phyloP scores from a whole-genome alignment of 2,329 filamentous ascomycete species.

The Diaporthe sp. region DNA sequence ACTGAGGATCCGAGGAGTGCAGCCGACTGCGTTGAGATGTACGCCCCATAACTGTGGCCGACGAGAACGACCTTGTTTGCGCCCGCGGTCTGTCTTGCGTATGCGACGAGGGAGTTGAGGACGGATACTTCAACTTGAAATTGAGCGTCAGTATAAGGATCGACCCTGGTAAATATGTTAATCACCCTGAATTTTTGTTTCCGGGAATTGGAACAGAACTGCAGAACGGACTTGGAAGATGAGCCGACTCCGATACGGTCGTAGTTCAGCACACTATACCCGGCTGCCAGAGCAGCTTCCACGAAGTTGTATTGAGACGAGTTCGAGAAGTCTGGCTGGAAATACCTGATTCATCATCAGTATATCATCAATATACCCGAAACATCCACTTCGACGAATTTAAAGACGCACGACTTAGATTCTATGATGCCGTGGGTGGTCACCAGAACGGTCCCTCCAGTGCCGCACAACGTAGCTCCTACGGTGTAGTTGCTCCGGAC shows the following conservation, averaged over 20 bases:
- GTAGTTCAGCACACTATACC: constrained; percentile 50
- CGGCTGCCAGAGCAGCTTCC: constrained; percentile 47
- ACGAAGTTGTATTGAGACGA: constrained; percentile 47
- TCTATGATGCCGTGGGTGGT: constrained; percentile 51
- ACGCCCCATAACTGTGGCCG: constrained; percentile 51
- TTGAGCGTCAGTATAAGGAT: constrained; percentile 48
- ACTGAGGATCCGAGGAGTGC: constrained; percentile 41
- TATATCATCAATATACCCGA: background rate
- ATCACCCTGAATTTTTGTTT: background rate
- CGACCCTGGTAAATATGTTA: constrained; percentile 41
- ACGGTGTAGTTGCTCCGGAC: constrained; percentile 47
- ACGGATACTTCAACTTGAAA: constrained; percentile 51
- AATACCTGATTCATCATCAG: constrained; percentile 45
- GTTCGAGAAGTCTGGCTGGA: constrained; percentile 45
- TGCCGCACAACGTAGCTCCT: constrained; percentile 49
- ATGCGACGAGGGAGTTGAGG: constrained; percentile 47
- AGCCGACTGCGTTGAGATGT: constrained; percentile 46
- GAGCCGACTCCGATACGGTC: constrained; percentile 51
- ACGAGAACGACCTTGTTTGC: constrained; percentile 49
- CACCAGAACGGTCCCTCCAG: constrained; percentile 46
- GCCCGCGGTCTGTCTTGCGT: constrained; percentile 44
- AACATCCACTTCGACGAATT: background rate
- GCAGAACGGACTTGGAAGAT: constrained; percentile 47
- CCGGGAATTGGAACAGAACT: background rate
- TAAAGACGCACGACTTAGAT: constrained; percentile 47